Conservation (phyloP, 805 yeast genomes). For the Helenozyma baotianmanensis region DNA sequence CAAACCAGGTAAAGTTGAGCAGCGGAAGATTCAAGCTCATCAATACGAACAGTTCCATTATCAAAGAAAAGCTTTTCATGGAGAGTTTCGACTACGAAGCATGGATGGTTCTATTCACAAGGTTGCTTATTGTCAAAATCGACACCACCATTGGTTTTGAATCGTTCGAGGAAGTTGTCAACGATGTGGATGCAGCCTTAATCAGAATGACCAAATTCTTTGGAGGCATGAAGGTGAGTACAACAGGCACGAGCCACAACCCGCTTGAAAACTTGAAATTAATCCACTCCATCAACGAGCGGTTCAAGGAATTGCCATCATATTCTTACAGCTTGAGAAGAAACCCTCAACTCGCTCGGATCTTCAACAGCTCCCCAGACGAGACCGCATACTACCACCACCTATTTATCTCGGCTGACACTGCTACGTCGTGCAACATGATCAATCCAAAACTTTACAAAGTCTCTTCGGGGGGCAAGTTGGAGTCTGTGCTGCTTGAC, state of each 20-base stretch:
- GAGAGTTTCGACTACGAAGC: conserved; percentile 30
- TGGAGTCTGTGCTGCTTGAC: conserved; percentile 15
- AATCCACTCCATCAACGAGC: conserved; percentile 21
- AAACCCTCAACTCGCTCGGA: conserved; percentile 31
- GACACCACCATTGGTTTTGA: conserved; percentile 33
- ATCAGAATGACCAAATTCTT: conserved; percentile 24
- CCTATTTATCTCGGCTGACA: conserved; percentile 21
- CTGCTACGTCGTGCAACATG: conserved; percentile 16
- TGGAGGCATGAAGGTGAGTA: conserved; percentile 19
- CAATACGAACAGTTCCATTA: conserved; percentile 16
- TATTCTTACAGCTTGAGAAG: conserved; percentile 31
- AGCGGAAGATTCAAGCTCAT: conserved; percentile 13
- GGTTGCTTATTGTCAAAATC: conserved; percentile 31
- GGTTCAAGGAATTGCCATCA: conserved; percentile 25
- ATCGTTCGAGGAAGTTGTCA: conserved; percentile 22
- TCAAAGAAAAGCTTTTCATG: conserved; percentile 23
- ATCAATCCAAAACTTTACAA: conserved; percentile 29
- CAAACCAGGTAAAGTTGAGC: conserved; percentile 13
- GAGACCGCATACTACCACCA: conserved; percentile 41
- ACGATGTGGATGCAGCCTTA: conserved; percentile 23
- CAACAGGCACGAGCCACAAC: conserved; percentile 10
- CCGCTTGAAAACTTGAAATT: conserved; percentile 18
- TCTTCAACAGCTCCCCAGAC: conserved; percentile 42
- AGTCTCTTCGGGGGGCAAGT: background rate
- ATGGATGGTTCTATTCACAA: conserved; percentile 27